Base-by-base conservation (phyloP, 1,284 basidiomycete genomes). In the Golubevia pallescens region DNA sequence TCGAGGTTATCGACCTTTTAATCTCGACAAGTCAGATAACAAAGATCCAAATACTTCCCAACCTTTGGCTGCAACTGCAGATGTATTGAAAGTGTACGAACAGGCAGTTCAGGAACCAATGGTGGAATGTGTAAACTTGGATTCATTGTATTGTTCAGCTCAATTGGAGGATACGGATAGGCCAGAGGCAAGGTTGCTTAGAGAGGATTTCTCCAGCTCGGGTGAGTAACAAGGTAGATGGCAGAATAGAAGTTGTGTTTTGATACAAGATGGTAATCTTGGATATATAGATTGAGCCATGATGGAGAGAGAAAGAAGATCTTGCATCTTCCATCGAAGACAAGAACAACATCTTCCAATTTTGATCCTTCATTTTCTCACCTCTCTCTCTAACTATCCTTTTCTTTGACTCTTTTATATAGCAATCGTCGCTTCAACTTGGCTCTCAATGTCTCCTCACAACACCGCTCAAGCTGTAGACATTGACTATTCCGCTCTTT, bases 201-300 rank as follows among this genome's bases (percentile, higher is more conserved):
- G 77, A 13, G 77, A 80, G 65, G 77, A 80, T 62, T 80, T 80
- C 34, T 77, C 74, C 68, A 71, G 68, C 42, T 70, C 72, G 0
- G 65, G 65, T 66, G 42, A 61, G 60, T 51, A 2, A 6, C 34
- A 38, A 38, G 34, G 10, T 10, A 38, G 34, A 38, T n/a, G 34
- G 34, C 34, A 38, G 34, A 38, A 10, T 5, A 4, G 34, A n/a
- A n/a, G n/a, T n/a, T n/a, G n/a, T n/a, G n/a, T n/a, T n/a, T n/a
- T n/a, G n/a, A n/a, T n/a, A n/a, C n/a, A n/a, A n/a, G n/a, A n/a
- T n/a, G n/a, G n/a, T n/a, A n/a, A n/a, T n/a, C n/a, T n/a, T n/a
- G n/a, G n/a, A n/a, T n/a, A n/a, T n/a, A n/a, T n/a, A n/a, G n/a
- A n/a, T n/a, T n/a, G n/a, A n/a, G n/a, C n/a, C n/a, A n/a, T 5